Evolutionary conservation across 495 filamentous ascomycete genomes (phyloP).

Genomic region (Terfezia boudieri): DNA sequence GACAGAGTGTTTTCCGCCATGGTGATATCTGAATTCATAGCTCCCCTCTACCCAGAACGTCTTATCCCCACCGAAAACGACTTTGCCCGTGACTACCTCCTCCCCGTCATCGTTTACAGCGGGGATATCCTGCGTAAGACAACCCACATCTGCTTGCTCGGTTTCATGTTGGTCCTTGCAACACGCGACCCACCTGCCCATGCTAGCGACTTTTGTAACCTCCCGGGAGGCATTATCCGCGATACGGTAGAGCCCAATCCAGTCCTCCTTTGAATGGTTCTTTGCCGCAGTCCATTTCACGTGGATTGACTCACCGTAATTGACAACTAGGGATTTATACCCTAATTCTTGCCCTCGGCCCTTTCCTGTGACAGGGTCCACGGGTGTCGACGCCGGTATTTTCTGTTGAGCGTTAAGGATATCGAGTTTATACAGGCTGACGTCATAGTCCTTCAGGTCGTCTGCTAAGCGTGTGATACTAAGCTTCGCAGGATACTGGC

Average conservation of each 20-base stretch:
- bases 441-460: constrained; percentile 64
- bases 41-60: constrained; percentile 89
- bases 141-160: constrained; percentile 51
- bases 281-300: constrained; percentile 82
- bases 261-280: constrained; percentile 82
- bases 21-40: constrained; percentile 94
- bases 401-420: constrained; percentile 24
- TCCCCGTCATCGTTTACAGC: constrained; percentile 26
- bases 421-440: constrained; percentile 55
- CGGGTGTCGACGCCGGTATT: constrained; percentile 8
- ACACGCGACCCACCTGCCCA: constrained; percentile 76
- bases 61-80: constrained; percentile 80
- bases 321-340: constrained; percentile 40
- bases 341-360: constrained; percentile 29
- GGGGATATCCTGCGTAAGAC: constrained; percentile 42
- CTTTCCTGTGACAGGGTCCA: constrained; percentile 19
- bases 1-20: constrained; percentile 79
- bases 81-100: constrained; percentile 44
- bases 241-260: constrained; percentile 87
- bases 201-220: constrained; percentile 56
- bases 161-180: constrained; percentile 58
- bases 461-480: constrained; percentile 63
- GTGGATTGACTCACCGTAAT: constrained; percentile 78
- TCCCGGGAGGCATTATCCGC: constrained; percentile 78
- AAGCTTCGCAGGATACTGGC: constrained; percentile 69